phyloP scores from a whole-genome alignment of 176 grass and related monocot genomes.

The Carex kokanica region DNA sequence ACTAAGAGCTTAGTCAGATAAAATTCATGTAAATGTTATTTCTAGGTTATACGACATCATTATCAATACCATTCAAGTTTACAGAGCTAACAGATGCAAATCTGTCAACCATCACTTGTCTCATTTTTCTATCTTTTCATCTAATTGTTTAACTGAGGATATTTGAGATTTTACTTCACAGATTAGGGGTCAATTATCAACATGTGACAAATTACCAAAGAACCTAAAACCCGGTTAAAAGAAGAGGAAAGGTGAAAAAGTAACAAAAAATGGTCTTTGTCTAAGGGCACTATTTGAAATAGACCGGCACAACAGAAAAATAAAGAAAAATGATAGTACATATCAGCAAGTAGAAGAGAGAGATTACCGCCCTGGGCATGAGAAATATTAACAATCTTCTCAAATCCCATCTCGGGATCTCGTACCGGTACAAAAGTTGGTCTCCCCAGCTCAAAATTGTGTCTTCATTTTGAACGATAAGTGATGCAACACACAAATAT shows the following conservation, averaged over 20 bases:
- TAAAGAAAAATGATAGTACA: not conserved
- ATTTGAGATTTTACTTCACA: not conserved
- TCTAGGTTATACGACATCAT: not conserved
- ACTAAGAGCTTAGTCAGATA: not conserved
- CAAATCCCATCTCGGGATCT: slow-evolving; percentile 78
- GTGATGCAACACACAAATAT: not conserved
- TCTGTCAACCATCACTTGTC: not conserved
- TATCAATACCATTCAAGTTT: not conserved
- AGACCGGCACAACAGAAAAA: not conserved
- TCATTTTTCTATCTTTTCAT: not conserved
- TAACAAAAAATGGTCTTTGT: not conserved
- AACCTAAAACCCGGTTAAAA: too few relatives aligned
- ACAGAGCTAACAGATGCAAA: not conserved
- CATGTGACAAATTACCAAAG: not conserved
- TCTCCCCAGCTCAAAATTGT: slow-evolving; percentile 54
- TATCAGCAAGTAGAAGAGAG: not conserved
- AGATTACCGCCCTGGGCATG: slow-evolving; percentile 69
- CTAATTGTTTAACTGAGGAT: not conserved
- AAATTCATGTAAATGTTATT: not conserved
- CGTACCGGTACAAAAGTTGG: slow-evolving; percentile 67
- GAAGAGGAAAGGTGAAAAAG: not conserved
- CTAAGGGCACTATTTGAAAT: not conserved
- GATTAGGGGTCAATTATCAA: not conserved
- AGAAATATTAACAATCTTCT: slow-evolving; percentile 88
- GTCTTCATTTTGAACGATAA: slow-evolving; percentile 38